Conservation (phyloP, 2,329 filamentous ascomycete genomes). For the Microcera coccophila region DNA sequence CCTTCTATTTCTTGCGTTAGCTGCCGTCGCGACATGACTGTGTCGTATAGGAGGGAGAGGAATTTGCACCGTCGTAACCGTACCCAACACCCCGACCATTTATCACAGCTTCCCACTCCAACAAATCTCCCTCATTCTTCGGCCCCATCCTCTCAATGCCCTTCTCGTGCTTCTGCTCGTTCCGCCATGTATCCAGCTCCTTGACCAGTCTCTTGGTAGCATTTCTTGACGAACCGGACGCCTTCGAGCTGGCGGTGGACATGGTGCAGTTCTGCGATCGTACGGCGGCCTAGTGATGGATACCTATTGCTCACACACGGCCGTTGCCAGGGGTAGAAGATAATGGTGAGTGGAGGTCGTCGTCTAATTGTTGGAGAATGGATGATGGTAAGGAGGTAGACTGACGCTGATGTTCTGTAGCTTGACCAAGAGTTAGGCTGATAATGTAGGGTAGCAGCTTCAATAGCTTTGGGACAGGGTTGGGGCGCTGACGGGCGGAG, state of each 20-base stretch:
- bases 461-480: slow-evolving; percentile 19
- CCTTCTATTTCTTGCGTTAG: slow-evolving; percentile 47
- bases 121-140: slow-evolving; percentile 50
- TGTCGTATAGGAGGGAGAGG: background rate
- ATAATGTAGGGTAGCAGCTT: slow-evolving; percentile 1
- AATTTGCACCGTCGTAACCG: slow-evolving; percentile 52
- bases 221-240: slow-evolving; percentile 32
- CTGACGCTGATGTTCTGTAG: too few relatives aligned
- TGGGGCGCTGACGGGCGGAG: slow-evolving; percentile 14
- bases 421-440: background rate
- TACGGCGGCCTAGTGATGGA: too few relatives aligned
- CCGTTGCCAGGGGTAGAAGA: too few relatives aligned
- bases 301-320: too few relatives aligned
- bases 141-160: slow-evolving; percentile 59
- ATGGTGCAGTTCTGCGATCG: slow-evolving; percentile 7
- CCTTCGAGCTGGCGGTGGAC: slow-evolving; percentile 15
- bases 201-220: slow-evolving; percentile 56
- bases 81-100: slow-evolving; percentile 53
- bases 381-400: background rate
- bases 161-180: slow-evolving; percentile 45
- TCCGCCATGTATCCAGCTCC: slow-evolving; percentile 53
- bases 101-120: slow-evolving; percentile 58
- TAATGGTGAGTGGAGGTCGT: too few relatives aligned
- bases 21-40: background rate
- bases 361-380: too few relatives aligned